A percentile compares a stretch with the other conserved stretches of the same genome.
These are phyloP conservation scores for Phlebopus sp. DNA, from an alignment of 1,284 basidiomycete species.

Conservation along the genomic window DNA sequence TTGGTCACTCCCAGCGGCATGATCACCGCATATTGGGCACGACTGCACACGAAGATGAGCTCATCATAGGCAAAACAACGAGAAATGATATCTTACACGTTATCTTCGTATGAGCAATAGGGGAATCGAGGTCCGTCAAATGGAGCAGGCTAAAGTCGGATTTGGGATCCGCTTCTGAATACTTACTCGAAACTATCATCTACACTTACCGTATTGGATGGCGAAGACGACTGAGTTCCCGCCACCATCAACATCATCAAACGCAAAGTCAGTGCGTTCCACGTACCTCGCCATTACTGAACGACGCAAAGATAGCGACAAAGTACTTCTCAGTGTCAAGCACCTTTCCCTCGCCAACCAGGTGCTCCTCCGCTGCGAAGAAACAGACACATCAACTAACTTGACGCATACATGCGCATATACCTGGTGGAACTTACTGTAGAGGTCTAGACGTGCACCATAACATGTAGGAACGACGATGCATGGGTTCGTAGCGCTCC, in stretches of 20 bases:
- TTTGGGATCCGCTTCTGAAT: background rate
- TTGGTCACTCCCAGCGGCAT: background rate
- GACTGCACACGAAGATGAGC: background rate
- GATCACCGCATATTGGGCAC: background rate
- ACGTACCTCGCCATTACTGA: constrained; percentile 22
- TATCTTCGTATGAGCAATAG: constrained; percentile 31
- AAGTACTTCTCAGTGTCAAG: constrained; percentile 20
- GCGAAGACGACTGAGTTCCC: background rate
- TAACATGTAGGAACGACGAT: constrained; percentile 5
- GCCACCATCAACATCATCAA: background rate
- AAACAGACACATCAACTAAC: background rate
- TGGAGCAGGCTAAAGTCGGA: constrained; percentile 24
- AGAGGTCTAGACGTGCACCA: background rate
- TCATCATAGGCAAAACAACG: no score
- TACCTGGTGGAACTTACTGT: background rate
- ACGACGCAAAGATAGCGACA: constrained; percentile 4
- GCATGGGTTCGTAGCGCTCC: constrained; percentile 1
- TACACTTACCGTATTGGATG: background rate
- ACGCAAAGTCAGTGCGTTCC: background rate
- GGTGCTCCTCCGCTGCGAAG: constrained; percentile 15
- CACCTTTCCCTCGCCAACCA: constrained; percentile 21
- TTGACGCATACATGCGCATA: background rate
- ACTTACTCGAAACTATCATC: background rate
- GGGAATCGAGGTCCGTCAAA: constrained; percentile 36
- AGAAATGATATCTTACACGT: constrained; percentile 23